Evolutionary conservation across 208 protist species (phyloP).

Genomic region (Leishmania guyanensis): DNA sequence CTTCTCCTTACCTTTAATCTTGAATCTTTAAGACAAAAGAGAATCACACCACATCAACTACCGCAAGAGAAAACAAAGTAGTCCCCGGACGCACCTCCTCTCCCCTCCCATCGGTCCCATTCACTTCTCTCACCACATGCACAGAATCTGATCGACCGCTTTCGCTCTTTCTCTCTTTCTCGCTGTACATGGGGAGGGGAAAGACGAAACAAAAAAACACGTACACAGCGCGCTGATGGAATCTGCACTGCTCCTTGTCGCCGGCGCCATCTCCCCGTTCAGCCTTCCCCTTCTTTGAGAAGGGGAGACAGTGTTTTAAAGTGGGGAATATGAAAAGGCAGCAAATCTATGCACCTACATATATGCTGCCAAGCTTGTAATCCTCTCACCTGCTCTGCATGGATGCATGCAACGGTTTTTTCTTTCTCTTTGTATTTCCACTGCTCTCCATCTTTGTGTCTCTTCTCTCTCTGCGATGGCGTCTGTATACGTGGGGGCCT

Average conservation of each 20-base stretch:
- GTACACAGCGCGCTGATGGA: too few species aligned
- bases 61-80: neutral
- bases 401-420: neutral
- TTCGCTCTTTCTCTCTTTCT: neutral
- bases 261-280: neutral
- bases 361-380: neutral
- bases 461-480: neutral
- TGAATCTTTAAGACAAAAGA: neutral
- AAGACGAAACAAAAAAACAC: too few species aligned
- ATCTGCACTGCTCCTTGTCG: too few species aligned
- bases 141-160: neutral
- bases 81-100: neutral
- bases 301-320: neutral
- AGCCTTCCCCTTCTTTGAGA: neutral
- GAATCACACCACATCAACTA: neutral
- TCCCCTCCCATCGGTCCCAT: neutral
- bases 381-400: neutral
- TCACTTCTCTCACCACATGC: neutral
- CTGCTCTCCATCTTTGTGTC: constrained; percentile 4
- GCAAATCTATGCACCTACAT: neutral
- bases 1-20: neutral
- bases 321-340: neutral
- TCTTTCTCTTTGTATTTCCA: constrained; percentile 2
- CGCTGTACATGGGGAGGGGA: too few species aligned
- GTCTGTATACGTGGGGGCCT: neutral